Conservation (phyloP, 352 stramenopile genomes). For the Phytophthora vignae region DNA sequence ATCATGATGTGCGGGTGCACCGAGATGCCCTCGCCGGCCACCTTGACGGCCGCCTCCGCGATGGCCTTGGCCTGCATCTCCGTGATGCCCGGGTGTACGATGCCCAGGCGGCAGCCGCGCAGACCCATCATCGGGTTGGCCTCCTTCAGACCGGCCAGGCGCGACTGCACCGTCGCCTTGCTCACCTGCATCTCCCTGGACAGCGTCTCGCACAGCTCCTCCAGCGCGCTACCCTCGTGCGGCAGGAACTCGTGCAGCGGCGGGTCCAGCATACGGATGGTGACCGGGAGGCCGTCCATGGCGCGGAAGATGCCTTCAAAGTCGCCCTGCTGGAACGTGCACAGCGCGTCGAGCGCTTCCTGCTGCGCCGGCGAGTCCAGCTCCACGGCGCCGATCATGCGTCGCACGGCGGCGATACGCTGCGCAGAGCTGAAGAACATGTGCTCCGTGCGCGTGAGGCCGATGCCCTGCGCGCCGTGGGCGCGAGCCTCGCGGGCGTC, state of each 20-base stretch:
- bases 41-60: constrained; percentile 27
- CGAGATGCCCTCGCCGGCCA: constrained; percentile 28
- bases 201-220: constrained; percentile 32
- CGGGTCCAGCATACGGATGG: constrained; percentile 33
- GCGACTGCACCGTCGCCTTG: constrained; percentile 30
- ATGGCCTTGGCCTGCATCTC: constrained; percentile 42
- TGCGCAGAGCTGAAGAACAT: too few species aligned
- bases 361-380: too few species aligned
- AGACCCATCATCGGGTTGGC: constrained; percentile 43
- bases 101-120: constrained; percentile 19
- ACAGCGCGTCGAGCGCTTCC: too few species aligned
- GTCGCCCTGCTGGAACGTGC: constrained; percentile 33
- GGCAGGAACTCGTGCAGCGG: constrained; percentile 35
- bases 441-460: too few species aligned
- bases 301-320: constrained; percentile 37
- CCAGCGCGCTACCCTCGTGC: constrained; percentile 32
- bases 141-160: constrained; percentile 31
- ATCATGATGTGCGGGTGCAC: constrained; percentile 36
- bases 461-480: too few species aligned
- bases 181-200: constrained; percentile 27
- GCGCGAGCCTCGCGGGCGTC: too few species aligned
- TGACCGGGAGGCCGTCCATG: constrained; percentile 32
- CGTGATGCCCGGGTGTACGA: constrained; percentile 39
- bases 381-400: too few species aligned
- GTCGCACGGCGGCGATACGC: too few species aligned